Evolutionary conservation across 768 basidiomycete genomes (phyloP), one percentile per base, ranked within the genome.

Genomic region (Melanogaster broomeanus): DNA sequence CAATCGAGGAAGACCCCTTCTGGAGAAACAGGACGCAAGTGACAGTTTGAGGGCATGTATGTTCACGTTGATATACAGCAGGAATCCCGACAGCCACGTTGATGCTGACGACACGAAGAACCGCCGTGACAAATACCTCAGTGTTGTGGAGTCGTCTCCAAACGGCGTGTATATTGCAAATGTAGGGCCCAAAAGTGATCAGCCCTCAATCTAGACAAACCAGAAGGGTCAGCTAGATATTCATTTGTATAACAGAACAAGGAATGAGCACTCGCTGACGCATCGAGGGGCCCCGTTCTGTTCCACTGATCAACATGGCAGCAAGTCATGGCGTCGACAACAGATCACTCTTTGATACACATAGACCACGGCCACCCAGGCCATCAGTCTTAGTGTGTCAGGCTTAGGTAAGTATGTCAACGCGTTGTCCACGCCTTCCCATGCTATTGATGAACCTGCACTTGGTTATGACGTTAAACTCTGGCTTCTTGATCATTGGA

Each of bases 21-120:
- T 41, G 19, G 44, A 43, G 50, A 46, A 42, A 40, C 25, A 52
- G 18, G 31, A 18, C 21, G 27, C 18, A 40, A 33, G 50, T 18
- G 39, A 42, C 21, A 47, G 41, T 45, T 42, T 48, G 46, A 56
- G 9, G 11, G 42, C 27, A 22, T 55, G 51, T 28, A 6, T 7
- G 34, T n/a, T 48, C 53, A 45, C 22, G 35, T 47, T 61, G 53
- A 64, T 54, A 64, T 66, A 66, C 61, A 52, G 52, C 64, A 58
- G 55, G 59, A 61, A 53, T 54, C 48, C n/a, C 6, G 1, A 9
- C 19, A 51, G 48, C 39, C 63, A 64, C 56, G 63, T 51, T 61
- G 56, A 61, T 38, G 39, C 53, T 40, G 44, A 49, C 24, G 28
- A 58, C 64, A 64, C 61, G 61, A 56, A 54, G 38, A 42, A 55